These are phyloP conservation scores for Saturnispora ahearnii DNA, from an alignment of 805 yeast genomes.

Conservation along the genomic window DNA sequence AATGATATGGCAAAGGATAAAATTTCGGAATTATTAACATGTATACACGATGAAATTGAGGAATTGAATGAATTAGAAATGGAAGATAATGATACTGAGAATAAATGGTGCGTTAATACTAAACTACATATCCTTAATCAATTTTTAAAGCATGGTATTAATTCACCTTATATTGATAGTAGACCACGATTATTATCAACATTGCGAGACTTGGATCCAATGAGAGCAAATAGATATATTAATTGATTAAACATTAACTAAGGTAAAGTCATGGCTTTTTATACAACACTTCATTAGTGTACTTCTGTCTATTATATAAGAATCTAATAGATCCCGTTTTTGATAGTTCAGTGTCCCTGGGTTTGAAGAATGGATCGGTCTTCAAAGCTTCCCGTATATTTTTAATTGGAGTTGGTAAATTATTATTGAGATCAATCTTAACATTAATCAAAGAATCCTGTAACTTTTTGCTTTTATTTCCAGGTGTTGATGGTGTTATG, in stretches of 20 bases:
- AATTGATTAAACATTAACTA: background rate
- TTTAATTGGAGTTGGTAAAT: background rate
- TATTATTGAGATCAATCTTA: conserved; percentile 22
- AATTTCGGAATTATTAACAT: conserved; percentile 32
- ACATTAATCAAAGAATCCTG: conserved; percentile 24
- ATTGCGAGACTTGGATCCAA: conserved; percentile 51
- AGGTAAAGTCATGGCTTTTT: conserved; percentile 8
- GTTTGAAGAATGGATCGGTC: conserved; percentile 24
- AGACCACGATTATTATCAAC: conserved; percentile 28
- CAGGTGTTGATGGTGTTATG: conserved; percentile 2
- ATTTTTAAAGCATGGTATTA: conserved; percentile 13
- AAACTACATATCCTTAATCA: conserved; percentile 37
- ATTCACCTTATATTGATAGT: conserved; percentile 1
- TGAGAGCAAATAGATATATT: conserved; percentile 50
- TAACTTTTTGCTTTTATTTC: conserved; percentile 15
- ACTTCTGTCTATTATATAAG: conserved; percentile 24
- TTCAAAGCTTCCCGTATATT: conserved; percentile 5
- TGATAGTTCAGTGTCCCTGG: conserved; percentile 25
- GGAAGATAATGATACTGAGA: conserved; percentile 54
- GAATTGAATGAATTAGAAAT: conserved; percentile 68
- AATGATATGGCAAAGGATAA: conserved; percentile 22
- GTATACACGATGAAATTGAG: conserved; percentile 38
- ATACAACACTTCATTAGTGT: conserved; percentile 20
- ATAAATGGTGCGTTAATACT: conserved; percentile 69
- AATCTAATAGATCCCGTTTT: conserved; percentile 27